A percentile compares a stretch with the other conserved stretches of the same genome.
Conservation (phyloP, 371 early-diverging fungal genomes). For the Apophysomyces sp. region DNA sequence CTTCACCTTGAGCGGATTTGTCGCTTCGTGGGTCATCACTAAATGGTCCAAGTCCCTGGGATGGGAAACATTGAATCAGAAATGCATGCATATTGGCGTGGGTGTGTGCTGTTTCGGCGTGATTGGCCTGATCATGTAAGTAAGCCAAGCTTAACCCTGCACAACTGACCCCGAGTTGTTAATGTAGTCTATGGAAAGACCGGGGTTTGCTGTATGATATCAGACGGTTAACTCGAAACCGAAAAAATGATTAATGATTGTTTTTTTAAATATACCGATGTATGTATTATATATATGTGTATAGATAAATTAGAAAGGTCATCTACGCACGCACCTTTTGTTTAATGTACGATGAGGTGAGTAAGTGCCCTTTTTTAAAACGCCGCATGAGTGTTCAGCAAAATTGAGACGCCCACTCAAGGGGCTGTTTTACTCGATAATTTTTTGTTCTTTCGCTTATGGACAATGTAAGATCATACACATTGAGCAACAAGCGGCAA, state of each 20-base stretch:
- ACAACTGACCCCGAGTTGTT: not conserved
- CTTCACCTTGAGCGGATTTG: slow-evolving; percentile 45
- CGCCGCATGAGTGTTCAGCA: not conserved
- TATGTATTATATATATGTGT: too few species aligned
- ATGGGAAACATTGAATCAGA: slow-evolving; percentile 54
- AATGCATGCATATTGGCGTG: slow-evolving; percentile 55
- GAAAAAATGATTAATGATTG: not conserved
- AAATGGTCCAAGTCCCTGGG: slow-evolving; percentile 55
- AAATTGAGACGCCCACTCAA: too few species aligned
- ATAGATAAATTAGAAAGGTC: too few species aligned
- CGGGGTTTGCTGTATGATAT: not conserved
- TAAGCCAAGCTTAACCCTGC: not conserved
- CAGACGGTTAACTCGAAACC: not conserved
- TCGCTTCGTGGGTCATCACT: slow-evolving; percentile 56
- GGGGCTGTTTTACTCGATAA: not conserved
- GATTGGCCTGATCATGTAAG: slow-evolving; percentile 42
- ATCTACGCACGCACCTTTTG: too few species aligned
- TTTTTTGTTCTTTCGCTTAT: not conserved
- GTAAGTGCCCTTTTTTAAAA: too few species aligned
- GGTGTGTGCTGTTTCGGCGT: slow-evolving; percentile 51
- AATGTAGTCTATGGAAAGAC: not conserved
- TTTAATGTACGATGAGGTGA: too few species aligned
- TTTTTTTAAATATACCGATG: not conserved
- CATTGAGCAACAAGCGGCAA: not conserved
- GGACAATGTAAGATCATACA: not conserved